phyloP scores from a whole-genome alignment of 2,329 filamentous ascomycete genomes.

The Trichoderma breve region DNA sequence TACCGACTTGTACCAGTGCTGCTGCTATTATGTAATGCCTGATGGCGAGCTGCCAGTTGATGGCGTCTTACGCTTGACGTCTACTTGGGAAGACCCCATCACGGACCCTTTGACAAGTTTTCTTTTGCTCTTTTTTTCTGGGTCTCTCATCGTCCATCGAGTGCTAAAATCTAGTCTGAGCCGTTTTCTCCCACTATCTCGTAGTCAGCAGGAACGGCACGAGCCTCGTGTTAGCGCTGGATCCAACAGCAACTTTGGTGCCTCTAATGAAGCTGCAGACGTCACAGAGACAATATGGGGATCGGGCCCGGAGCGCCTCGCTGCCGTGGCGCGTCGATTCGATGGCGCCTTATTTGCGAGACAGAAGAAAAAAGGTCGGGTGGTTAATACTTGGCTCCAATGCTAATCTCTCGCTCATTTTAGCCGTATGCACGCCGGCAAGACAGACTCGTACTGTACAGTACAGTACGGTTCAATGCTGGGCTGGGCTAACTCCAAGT shows the following conservation, averaged over 20 bases:
- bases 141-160: neutral
- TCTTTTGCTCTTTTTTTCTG: neutral
- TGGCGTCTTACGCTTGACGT: neutral
- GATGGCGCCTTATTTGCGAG: neutral
- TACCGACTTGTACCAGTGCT: neutral
- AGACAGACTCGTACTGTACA: neutral
- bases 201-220: conserved; percentile 19
- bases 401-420: neutral
- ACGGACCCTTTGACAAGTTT: neutral
- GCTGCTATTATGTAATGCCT: neutral
- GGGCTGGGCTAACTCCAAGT: neutral
- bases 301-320: conserved; percentile 6
- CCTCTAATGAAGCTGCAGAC: neutral
- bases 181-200: neutral
- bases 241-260: conserved; percentile 4
- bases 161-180: neutral
- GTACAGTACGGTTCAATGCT: neutral
- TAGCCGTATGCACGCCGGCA: neutral
- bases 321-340: neutral
- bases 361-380: neutral
- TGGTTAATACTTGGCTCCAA: neutral
- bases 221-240: conserved; percentile 19
- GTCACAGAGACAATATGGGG: conserved; percentile 1
- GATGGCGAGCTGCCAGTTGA: neutral
- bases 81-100: neutral